A percentile compares a stretch with the other conserved stretches of the same genome.
Conservation (phyloP, 1,284 basidiomycete genomes). For the Singerocomus inundabilis region DNA sequence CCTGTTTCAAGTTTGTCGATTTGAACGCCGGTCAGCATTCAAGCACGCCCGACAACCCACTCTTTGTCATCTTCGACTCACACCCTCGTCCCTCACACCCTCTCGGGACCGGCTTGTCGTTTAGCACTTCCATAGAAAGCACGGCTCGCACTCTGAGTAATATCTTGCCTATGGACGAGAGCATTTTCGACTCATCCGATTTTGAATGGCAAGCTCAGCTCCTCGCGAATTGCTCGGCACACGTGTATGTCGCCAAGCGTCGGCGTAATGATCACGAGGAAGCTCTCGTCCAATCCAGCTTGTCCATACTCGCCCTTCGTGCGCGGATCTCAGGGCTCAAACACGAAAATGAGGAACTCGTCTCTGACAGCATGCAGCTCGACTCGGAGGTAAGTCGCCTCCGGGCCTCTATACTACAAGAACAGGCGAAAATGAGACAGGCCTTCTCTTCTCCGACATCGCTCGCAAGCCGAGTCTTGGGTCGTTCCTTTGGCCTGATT, state of each 20-base stretch:
- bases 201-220: constrained; percentile 66
- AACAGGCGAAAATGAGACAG: constrained; percentile 13
- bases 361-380: constrained; percentile 34
- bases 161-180: constrained; percentile 50
- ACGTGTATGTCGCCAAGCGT: constrained; percentile 43
- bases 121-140: constrained; percentile 41
- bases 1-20: constrained; percentile 49
- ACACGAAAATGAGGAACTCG: constrained; percentile 32
- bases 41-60: constrained; percentile 16
- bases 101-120: constrained; percentile 53
- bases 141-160: constrained; percentile 46
- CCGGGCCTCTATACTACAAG: constrained; percentile 23
- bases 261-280: constrained; percentile 24
- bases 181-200: constrained; percentile 39
- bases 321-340: constrained; percentile 41
- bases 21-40: not conserved
- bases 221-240: constrained; percentile 56
- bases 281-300: constrained; percentile 47
- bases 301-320: constrained; percentile 42
- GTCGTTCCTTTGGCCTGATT: constrained; percentile 12
- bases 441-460: not conserved
- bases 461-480: not conserved
- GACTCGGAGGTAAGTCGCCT: constrained; percentile 34
- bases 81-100: constrained; percentile 61
- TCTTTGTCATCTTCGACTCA: constrained; percentile 64